A percentile compares a stretch with the other conserved stretches of the same genome.
These are phyloP conservation scores for Penicillium brevicompactum DNA, from an alignment of 2,329 filamentous ascomycete species.

Conservation along the genomic window DNA sequence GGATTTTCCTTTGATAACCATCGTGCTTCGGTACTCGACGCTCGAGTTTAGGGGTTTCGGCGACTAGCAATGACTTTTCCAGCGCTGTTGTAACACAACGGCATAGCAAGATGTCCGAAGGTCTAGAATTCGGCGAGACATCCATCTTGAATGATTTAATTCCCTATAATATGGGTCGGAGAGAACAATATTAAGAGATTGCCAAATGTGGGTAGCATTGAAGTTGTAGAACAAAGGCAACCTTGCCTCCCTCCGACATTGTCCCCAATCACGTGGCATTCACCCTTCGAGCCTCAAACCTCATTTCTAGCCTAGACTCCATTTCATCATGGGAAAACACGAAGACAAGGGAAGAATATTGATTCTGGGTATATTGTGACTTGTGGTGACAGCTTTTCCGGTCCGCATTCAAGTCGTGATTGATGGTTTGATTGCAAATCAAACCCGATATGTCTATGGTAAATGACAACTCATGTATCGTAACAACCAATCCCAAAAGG, in stretches of 20 bases:
- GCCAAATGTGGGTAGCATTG: conserved; percentile 27
- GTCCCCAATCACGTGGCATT: conserved; percentile 15
- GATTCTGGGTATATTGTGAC: conserved; percentile 21
- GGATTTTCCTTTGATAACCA: neutral
- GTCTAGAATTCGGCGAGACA: neutral
- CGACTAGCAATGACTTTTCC: neutral
- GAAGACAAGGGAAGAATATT: conserved; percentile 8
- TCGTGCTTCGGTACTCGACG: neutral
- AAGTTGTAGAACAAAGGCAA: conserved; percentile 22
- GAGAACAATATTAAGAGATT: conserved; percentile 21
- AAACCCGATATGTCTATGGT: conserved; percentile 6
- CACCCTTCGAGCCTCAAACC: neutral
- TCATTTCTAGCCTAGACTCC: neutral
- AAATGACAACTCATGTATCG: conserved; percentile 1
- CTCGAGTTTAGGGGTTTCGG: neutral
- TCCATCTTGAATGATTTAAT: neutral
- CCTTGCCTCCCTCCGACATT: conserved; percentile 18
- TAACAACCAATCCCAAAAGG: neutral
- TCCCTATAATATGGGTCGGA: neutral
- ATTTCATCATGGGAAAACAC: neutral
- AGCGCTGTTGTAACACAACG: neutral
- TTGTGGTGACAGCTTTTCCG: neutral
- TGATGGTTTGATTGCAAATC: conserved; percentile 6
- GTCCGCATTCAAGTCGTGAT: conserved; percentile 4
- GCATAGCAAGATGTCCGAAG: neutral